These are phyloP conservation scores for Phoma sp. DNA, from an alignment of 2,329 filamentous ascomycete species.

Conservation along the genomic window DNA sequence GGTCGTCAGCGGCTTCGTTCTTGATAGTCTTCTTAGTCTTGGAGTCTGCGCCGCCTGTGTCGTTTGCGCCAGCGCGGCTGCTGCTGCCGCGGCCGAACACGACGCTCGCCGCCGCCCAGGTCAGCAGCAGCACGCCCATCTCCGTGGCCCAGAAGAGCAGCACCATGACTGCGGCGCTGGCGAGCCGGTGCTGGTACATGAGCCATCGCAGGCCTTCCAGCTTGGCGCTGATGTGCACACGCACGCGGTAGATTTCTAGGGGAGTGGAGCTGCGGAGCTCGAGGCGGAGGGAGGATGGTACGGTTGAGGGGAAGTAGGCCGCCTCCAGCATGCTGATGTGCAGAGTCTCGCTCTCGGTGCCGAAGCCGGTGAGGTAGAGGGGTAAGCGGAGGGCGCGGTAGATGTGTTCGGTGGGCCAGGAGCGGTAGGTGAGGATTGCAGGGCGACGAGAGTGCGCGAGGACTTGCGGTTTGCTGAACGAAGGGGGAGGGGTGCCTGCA, in stretches of 20 bases:
- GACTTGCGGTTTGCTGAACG: constrained; percentile 26
- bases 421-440: constrained; percentile 79
- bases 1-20: constrained; percentile 16
- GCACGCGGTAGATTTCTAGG: constrained; percentile 77
- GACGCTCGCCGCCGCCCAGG: constrained; percentile 65
- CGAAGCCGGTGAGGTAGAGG: constrained; percentile 71
- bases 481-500: too few relatives aligned
- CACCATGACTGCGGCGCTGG: constrained; percentile 72
- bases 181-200: constrained; percentile 83
- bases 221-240: constrained; percentile 73
- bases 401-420: constrained; percentile 48
- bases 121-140: constrained; percentile 68
- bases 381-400: constrained; percentile 56
- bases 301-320: constrained; percentile 66
- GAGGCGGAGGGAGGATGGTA: constrained; percentile 62
- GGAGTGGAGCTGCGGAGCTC: constrained; percentile 73
- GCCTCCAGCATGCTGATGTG: constrained; percentile 74
- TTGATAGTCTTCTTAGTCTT: not conserved
- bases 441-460: constrained; percentile 68
- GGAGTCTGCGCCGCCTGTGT: not conserved
- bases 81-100: constrained; percentile 33
- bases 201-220: constrained; percentile 74
- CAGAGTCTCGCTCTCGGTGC: constrained; percentile 68
- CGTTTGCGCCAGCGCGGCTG: too few relatives aligned
- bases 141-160: constrained; percentile 78